Evolutionary conservation across 495 filamentous ascomycete species (phyloP), one percentile per base, ranked within the genome.

Genomic region (Xylaria grammica): DNA sequence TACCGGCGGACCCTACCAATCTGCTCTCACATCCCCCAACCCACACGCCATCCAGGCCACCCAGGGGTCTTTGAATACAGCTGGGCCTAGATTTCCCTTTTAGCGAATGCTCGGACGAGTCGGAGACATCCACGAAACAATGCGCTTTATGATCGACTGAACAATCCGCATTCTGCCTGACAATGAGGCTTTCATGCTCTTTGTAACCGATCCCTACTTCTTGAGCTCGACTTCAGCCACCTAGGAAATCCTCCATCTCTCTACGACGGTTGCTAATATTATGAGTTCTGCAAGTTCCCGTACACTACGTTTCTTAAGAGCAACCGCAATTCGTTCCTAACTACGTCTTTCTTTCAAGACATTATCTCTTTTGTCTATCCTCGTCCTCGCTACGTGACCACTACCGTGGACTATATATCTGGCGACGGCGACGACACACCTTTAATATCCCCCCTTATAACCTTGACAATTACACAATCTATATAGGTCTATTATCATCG

Each of bases 101-200:
- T 26, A 49, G 49, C 49, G 49, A 55, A 32, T 24, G 2, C 22
- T 32, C 20, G 3, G 50, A n/a, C 60, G 22, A 36, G 50, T 55
- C 50, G 38, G 38, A 53, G 45, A 62, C 49, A 22, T 22, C 26
- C 60, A 54, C 60, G 36, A 53, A 19, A 51, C 27, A 58, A 64
- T 38, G 53, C 62, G 52, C 62, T 64, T 64, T 64, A 38, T 55
- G 50, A 58, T 55, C 53, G 42, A 44, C 62, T 51, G 50, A 58
- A 64, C 62, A 64, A 64, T 58, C 32, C 11, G 19, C 52, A 64
- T 58, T 64, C 53, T 57, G 44, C 53, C 62, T 11, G 32, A 51
- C 62, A 64, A 64, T 45, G 27, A 58, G 45, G 15, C 52, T 6
- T 44, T 51, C 29, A 34, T 58, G 52, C 62, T 48, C 53, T 64